phyloP scores from a whole-genome alignment of 768 basidiomycete genomes.

The Mycena filopes region DNA sequence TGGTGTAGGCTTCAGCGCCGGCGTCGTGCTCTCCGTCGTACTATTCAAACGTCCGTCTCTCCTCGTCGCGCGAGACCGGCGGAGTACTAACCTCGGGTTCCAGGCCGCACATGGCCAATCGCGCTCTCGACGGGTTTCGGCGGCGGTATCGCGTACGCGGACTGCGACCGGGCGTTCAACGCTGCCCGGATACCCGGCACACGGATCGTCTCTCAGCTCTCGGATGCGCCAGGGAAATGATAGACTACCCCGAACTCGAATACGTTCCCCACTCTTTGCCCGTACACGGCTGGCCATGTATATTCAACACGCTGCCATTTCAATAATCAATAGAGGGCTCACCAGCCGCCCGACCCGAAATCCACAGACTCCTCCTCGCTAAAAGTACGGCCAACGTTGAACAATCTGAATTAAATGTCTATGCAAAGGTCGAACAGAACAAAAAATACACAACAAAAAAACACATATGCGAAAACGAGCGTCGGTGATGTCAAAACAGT shows the following conservation, averaged over 20 bases:
- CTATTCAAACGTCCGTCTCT: conserved; percentile 91
- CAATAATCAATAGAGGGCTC: conserved; percentile 26
- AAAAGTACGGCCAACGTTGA: no score
- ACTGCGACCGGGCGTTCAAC: conserved; percentile 95
- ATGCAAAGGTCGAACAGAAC: not conserved
- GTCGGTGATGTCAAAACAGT: not conserved
- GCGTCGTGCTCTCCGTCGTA: conserved; percentile 89
- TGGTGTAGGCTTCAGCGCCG: conserved; percentile 89
- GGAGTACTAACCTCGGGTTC: conserved; percentile 23
- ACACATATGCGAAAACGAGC: no score
- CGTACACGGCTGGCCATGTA: conserved; percentile 26
- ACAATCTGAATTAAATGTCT: no score
- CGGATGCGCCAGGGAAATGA: conserved; percentile 20
- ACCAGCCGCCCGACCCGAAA: not conserved
- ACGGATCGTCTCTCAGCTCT: conserved; percentile 66
- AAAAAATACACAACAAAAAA: no score
- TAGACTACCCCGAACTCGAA: conserved; percentile 2
- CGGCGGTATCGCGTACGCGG: conserved; percentile 86
- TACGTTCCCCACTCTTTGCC: not conserved
- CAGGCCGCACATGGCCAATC: conserved; percentile 94
- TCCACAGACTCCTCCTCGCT: no score
- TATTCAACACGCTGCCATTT: conserved; percentile 11
- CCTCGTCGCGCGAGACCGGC: no score
- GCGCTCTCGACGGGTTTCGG: conserved; percentile 89
- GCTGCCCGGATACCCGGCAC: conserved; percentile 89